Base-by-base conservation (phyloP, 1,284 basidiomycete genomes). In the Naganishia sp. region DNA sequence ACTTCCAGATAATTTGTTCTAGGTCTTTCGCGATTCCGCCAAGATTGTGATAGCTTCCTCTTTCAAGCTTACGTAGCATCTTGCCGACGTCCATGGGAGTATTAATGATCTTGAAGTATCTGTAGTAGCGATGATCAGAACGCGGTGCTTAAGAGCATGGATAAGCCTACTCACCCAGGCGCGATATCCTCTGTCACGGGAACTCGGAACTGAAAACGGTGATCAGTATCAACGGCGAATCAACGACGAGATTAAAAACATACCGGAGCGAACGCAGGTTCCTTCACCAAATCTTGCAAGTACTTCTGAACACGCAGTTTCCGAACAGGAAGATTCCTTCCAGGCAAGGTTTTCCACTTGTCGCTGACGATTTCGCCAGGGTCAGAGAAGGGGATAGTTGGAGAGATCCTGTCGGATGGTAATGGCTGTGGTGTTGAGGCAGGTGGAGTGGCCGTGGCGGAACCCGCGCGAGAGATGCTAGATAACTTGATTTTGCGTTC, bases 81-180 rank as follows among this genome's bases (percentile, higher is more conserved):
- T 94, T 96, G 11, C 86, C 87, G 64, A 98, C 87, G 80, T 99
- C 94, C 93, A 98, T 99, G 6, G 96, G 96, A 69, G 89, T 81
- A 70, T 86, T 83, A 76, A 99, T 90, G 66, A 95, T 81, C 61
- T 90, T 87, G 72, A 93, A 92, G 78, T 98, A 98, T 18, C 64
- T 65, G 55, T 23, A 31, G 28, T 6, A 42, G 11, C 6, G 10
- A 28, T 32, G 31, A 39, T 57, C n/a, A 61, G 21, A 13, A 49
- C 25, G 17, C 13, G 21, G 6, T 11, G 4, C 32, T 10, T 28
- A 4, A 15, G 4, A 18, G 23, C 2, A 7, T 17, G 6, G 23
- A 41, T 18, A 17, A 6, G 4, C 31, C 17, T 7, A 31, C 49
- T 43, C 13, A 58, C 46, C 47, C 47, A 5, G 55, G 55, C 11